Conservation (phyloP, 78 protist genomes). For the Planoprotostelium fungivorum region DNA sequence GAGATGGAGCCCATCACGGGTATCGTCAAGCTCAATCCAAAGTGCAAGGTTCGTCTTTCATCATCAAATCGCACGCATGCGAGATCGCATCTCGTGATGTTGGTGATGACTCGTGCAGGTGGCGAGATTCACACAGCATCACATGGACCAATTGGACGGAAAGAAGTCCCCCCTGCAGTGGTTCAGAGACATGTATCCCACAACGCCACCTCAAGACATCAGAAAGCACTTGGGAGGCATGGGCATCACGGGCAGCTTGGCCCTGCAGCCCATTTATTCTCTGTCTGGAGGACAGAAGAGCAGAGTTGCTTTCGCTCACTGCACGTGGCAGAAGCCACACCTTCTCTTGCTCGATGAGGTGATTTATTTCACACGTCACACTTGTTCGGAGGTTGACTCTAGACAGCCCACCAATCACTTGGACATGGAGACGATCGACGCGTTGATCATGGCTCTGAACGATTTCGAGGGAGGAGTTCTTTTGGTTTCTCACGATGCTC, state of each 20-base stretch:
- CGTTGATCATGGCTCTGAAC: constrained; percentile 2
- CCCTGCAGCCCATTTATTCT: constrained; percentile 5
- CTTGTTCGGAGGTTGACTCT: constrained; percentile 70
- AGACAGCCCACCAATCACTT: constrained; percentile 79
- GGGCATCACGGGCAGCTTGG: constrained; percentile 24
- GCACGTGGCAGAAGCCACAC: constrained; percentile 69
- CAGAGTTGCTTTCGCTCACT: constrained; percentile 78
- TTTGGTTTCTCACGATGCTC: constrained; percentile 38
- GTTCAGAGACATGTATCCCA: constrained; percentile 47
- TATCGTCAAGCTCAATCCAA: background rate
- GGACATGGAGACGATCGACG: constrained; percentile 60
- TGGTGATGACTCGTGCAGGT: constrained; percentile 9
- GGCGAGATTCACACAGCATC: constrained; percentile 80
- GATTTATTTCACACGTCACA: constrained; percentile 14
- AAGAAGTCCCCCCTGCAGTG: constrained; percentile 71
- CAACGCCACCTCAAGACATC: constrained; percentile 42
- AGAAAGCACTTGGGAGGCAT: constrained; percentile 69
- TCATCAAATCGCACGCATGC: background rate
- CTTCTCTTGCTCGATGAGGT: constrained; percentile 67
- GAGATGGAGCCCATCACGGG: constrained; percentile 62
- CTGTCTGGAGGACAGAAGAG: constrained; percentile 86
- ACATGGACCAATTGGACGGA: constrained; percentile 76
- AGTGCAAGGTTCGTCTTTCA: background rate
- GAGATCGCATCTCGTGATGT: too few relatives aligned
- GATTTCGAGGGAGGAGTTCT: constrained; percentile 36